Base-by-base conservation (phyloP, 768 basidiomycete genomes). In the Boletus vermiculosoides region DNA sequence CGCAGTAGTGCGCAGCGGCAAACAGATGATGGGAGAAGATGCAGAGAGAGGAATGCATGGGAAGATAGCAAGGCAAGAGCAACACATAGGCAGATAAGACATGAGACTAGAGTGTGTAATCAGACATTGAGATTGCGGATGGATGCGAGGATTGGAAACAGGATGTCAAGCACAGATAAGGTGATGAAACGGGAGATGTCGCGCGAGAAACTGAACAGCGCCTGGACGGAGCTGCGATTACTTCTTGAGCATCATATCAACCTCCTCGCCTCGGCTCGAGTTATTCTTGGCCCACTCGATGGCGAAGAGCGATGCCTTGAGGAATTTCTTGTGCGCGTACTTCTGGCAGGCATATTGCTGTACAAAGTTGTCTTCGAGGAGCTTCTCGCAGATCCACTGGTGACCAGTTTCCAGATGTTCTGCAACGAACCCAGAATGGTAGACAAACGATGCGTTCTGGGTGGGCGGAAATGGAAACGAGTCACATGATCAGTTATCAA, bases 271-370 rank as follows among this genome's bases (percentile, higher is more conserved):
- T 55, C 66, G 76, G 50, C 66, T 70, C 64, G 76, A 62, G 68
- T 84, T 79, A 40, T 70, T 74, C 63, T 77, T 82, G 44, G 88
- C 87, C 87, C 87, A 90, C 54, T 88, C 82, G 66, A 89, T 79
- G 42, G 90, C 90, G 66, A 85, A 92, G 39, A 82, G 72, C 20
- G 88, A 87, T 31, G 90, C 96, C 74, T 96, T 93, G 71, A 98
- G 85, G 83, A 97, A 98, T 75, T 94, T 95, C 86, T 95, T 97
- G 81, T 91, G 84, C 45, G 93, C 86, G 73, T 98, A 99, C 78
- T 99, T 98, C 80, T 90, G 90, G 84, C 85, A 95, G 39, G 94
- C 88, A 74, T 94, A 93, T 64, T 88, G 84, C 49, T 83, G 79
- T n/a, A 84, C 78, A 73, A 98, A 98, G 63, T 85, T 84, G 8